Evolutionary conservation across 2,329 filamentous ascomycete species (phyloP), one percentile per base, ranked within the genome.

Genomic region (Microdochium bolleyi): DNA sequence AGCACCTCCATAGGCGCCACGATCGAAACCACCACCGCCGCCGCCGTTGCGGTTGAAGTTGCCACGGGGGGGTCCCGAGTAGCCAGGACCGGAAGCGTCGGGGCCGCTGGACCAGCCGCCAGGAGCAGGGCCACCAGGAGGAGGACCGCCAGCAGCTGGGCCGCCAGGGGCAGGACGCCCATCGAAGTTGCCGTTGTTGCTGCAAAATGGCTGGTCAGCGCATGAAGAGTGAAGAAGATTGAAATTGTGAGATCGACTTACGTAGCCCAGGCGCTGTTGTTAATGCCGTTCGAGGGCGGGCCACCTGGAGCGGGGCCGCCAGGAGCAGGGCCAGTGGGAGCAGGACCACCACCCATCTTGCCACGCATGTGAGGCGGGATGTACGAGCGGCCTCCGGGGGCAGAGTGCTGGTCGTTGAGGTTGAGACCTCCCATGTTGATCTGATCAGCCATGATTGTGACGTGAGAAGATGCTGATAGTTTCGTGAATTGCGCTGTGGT

Each of bases 321-420:
- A 48, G 58, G 55, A 53, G 57, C 54, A 24, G 58, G 56, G 30
- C 52, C 59, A 54, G 32, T 60, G 57, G 53, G 61, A 62, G 64
- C 66, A 52, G 59, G 61, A 54, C 58, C 61, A 54, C 55, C 65
- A 54, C 68, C 70, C 62, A 74, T 70, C 69, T 81, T 80, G 63
- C 74, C 75, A 67, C 89, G 85, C 78, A 92, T 84, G 72, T 94
- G 89, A 71, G 89, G 89, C 60, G 89, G 89, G 61, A 94, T 91
- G 78, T 94, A 94, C 53, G 88, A 88, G 65, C 86, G 85, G 61
- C 74, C 71, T 38, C 65, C 63, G 24, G 59, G 61, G 54, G 69
- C 68, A 62, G 76, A 73, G 59, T 68, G 62, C 63, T 70, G 66
- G 68, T 73, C 66, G 54, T 73, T 83, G 58, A 92, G 76, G 72